Evolutionary conservation across 306 rosid species (phyloP), one percentile per base, ranked within the genome.

Genomic region (Neltuma alba): DNA sequence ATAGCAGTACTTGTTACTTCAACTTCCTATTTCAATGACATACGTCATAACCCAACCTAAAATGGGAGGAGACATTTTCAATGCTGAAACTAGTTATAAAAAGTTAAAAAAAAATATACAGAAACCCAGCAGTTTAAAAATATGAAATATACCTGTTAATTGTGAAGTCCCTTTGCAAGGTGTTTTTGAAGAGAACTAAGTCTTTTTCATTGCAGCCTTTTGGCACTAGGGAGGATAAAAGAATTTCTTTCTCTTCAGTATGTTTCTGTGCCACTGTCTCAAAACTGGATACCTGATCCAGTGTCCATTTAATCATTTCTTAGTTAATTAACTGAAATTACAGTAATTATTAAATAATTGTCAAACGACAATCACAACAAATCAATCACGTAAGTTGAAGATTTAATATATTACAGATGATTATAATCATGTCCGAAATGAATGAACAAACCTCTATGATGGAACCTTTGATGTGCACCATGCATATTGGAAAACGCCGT

Each of bases 251-350:
- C 71, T 54, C 76, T 23, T 69, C 44, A 45, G 79, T 40, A 65
- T 54, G 76, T 62, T 90, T 85, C 57, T 42, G 71, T 62, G 91
- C 84, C 77, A 83, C 87, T 21, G 98, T 95, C 64, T 89, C 90
- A 85, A 95, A 95, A 88, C 99, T 92, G 18, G 96, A 85, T 72
- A 95, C 98, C 99, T 95, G 86, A 65, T 69, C 37, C 78, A 67
- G 67, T 69, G 50, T 66, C 63, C 76, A 83, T 75, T 62, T 55
- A 72, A 34, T 48, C 37, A 28, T 58, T 54, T 45, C 23, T 10
- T 10, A 70, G 75, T 75, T 66, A 74, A 40, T 66, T 78, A 65
- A 42, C 63, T 41, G 77, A 86, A 70, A 79, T 79, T 33, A 55
- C n/a, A 63, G 34, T 44, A 68, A 77, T 42, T 47, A 55, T 40